Percentiles rank a stretch among this genome's conserved stretches.
These are phyloP conservation scores for Wickerhamiella nectarea DNA, from an alignment of 805 yeast genomes.

Conservation along the genomic window DNA sequence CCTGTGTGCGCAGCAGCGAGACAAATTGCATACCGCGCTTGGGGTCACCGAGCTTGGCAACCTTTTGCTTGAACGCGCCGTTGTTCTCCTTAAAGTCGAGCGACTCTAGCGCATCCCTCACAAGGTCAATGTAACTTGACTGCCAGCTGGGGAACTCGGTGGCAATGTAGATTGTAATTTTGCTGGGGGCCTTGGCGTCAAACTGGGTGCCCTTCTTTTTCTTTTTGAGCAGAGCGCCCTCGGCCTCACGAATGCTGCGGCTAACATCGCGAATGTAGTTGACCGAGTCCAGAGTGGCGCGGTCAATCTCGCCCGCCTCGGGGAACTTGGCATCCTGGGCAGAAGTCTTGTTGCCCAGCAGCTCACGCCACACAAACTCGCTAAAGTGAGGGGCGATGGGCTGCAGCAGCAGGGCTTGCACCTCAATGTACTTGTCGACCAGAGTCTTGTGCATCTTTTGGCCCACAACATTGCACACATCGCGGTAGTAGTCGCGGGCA, in stretches of 20 bases:
- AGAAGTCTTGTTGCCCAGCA: constrained; percentile 49
- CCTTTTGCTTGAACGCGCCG: constrained; percentile 28
- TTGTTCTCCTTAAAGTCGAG: constrained; percentile 24
- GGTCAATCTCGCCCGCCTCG: constrained; percentile 48
- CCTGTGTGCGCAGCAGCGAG: constrained; percentile 68
- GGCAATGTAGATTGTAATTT: constrained; percentile 59
- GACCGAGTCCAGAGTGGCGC: constrained; percentile 49
- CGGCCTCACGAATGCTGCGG: constrained; percentile 84
- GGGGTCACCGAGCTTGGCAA: constrained; percentile 48
- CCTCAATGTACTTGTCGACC: constrained; percentile 67
- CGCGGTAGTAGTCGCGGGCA: constrained; percentile 94
- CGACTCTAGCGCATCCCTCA: constrained; percentile 50
- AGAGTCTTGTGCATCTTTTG: constrained; percentile 69
- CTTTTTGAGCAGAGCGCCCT: constrained; percentile 65
- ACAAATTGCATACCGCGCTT: constrained; percentile 98
- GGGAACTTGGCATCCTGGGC: constrained; percentile 76
- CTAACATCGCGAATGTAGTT: constrained; percentile 66
- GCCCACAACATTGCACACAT: constrained; percentile 36
- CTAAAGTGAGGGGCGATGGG: constrained; percentile 96
- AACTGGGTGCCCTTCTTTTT: constrained; percentile 67
- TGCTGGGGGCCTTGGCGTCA: constrained; percentile 61
- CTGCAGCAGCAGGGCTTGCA: constrained; percentile 69
- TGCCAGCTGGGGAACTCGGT: constrained; percentile 87
- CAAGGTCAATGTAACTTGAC: constrained; percentile 64
- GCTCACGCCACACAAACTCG: constrained; percentile 77